These are phyloP conservation scores for Aspergillus carlsbadensis DNA, from an alignment of 495 filamentous ascomycete species.

Conservation along the genomic window DNA sequence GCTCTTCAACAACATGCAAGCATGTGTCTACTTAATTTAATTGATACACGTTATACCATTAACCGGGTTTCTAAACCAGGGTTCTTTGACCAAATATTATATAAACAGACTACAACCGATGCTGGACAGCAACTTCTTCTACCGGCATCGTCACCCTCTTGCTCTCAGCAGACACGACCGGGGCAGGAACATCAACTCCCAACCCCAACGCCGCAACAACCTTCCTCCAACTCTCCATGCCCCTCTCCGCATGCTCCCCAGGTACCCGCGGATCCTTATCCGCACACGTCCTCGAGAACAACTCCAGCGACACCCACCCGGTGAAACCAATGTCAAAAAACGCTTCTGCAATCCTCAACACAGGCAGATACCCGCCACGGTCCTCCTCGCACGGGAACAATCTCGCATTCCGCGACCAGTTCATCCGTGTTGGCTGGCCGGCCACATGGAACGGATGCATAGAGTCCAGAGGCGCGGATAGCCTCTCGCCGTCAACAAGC, in stretches of 20 bases:
- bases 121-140: constrained; percentile 4
- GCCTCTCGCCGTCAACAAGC: constrained; percentile 71
- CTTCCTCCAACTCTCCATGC: constrained; percentile 61
- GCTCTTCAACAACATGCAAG: constrained; percentile 2
- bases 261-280: constrained; percentile 55
- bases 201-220: constrained; percentile 38
- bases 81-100: not conserved
- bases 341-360: constrained; percentile 56
- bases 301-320: constrained; percentile 78
- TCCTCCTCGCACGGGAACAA: constrained; percentile 74
- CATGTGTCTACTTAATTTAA: not conserved
- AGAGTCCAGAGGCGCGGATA: constrained; percentile 56
- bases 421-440: constrained; percentile 69
- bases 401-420: constrained; percentile 76
- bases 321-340: constrained; percentile 66
- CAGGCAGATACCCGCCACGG: constrained; percentile 70
- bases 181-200: constrained; percentile 10
- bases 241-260: constrained; percentile 62
- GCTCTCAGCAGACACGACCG: not conserved
- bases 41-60: not conserved
- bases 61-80: not conserved
- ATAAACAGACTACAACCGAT: constrained; percentile 14
- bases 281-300: constrained; percentile 68
- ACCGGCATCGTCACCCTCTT: not conserved
- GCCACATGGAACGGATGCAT: constrained; percentile 63